phyloP scores from a whole-genome alignment of 2,329 filamentous ascomycete genomes.

The Stylonectria norvegica region DNA sequence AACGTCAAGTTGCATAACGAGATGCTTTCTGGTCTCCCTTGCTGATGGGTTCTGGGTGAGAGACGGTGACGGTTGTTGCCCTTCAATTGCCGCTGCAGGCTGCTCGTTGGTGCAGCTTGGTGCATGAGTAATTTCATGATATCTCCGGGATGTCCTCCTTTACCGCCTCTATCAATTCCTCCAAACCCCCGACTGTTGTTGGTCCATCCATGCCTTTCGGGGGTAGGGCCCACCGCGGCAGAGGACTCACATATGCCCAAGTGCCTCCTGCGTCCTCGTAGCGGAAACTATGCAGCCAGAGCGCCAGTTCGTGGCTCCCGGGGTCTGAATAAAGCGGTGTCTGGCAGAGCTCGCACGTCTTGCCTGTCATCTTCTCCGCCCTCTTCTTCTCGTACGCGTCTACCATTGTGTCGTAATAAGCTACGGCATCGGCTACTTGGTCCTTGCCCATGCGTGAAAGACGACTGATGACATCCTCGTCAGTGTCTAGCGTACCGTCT shows the following conservation, averaged over 20 bases:
- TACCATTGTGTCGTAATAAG: conserved; percentile 92
- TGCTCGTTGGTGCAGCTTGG: not conserved
- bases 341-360: conserved; percentile 74
- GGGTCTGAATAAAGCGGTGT: conserved; percentile 93
- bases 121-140: conserved; percentile 16
- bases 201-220: conserved; percentile 70
- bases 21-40: too few relatives aligned
- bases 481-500: conserved; percentile 67
- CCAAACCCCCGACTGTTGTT: conserved; percentile 60
- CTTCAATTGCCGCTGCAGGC: not conserved
- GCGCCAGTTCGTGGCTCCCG: conserved; percentile 80
- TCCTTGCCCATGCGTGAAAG: conserved; percentile 90
- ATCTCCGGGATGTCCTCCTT: conserved; percentile 44
- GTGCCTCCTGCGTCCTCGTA: conserved; percentile 80
- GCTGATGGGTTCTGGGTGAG: too few relatives aligned
- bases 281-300: conserved; percentile 88
- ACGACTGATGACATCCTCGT: conserved; percentile 85
- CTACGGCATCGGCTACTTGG: conserved; percentile 83
- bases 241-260: conserved; percentile 82
- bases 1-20: too few relatives aligned
- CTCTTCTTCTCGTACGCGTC: conserved; percentile 85
- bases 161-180: conserved; percentile 56
- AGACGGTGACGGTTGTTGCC: too few relatives aligned
- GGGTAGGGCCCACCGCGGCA: conserved; percentile 85
- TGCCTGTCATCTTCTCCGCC: conserved; percentile 89